Evolutionary conservation across 495 filamentous ascomycete species (phyloP), one percentile per base, ranked within the genome.

Genomic region (Patellaria atrata): DNA sequence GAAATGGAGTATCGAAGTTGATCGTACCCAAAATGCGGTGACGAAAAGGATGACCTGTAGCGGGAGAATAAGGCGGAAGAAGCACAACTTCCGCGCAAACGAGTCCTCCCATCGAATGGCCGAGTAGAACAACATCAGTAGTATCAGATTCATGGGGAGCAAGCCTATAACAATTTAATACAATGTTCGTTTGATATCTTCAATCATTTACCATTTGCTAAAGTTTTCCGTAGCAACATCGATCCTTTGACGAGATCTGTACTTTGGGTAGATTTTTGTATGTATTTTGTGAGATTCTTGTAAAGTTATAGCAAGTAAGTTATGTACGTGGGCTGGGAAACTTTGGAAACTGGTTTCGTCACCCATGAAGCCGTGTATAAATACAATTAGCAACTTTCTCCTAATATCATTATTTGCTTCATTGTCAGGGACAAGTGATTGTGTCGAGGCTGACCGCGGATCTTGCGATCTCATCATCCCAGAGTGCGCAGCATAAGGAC

Each of bases 311-410:
- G 74, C 75, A 21, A 93, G 59, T 15, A 82, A 60, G 50, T 73
- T 69, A 57, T 96, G 87, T 0, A 94, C 68, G 56, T 96, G 84
- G 4, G 76, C 77, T 1, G 87, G 87, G 42, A 94, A 87, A 18
- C 74, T 76, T 39, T 77, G 74, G 47, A 96, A 96, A 42, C 79
- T 86, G 11, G 75, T 76, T 56, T 91, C 83, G 30, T 79, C 77
- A 18, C 87, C 87, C 71, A 85, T 82, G 60, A 94, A 94, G 27
- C 87, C 87, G 59, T 93, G 85, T 46, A 96, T 75, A 51, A 83
- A 94, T 15, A 96, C 58, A 7, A 94, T 45, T 1, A 96, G 63
- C 9, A 96, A 62, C 19, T 59, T 78, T 37, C 85, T 56, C n/a
- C 65, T 56, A 7, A 57, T 48, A 50, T 50, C 33, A 15, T 55